Percentiles rank a stretch among this genome's conserved stretches.
phyloP scores from a whole-genome alignment of 768 basidiomycete species.

The Suillus occidentalis region DNA sequence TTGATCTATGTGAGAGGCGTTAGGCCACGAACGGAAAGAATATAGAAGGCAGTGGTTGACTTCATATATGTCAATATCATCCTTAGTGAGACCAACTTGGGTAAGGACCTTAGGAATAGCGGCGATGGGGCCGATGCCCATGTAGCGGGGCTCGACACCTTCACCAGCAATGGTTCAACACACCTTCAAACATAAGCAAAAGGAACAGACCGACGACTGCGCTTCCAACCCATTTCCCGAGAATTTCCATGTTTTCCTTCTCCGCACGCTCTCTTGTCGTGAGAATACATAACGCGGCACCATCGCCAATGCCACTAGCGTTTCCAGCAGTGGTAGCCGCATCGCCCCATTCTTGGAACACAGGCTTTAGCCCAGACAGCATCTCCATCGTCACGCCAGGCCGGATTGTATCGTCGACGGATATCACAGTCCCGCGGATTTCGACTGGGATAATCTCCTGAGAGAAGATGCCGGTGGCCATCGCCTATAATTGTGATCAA shows the following conservation, averaged over 20 bases:
- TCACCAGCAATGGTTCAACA: slow-evolving; percentile 8
- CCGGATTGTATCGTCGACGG: slow-evolving; percentile 86
- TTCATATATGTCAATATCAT: slow-evolving; percentile 78
- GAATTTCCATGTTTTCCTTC: slow-evolving; percentile 70
- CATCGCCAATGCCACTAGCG: slow-evolving; percentile 89
- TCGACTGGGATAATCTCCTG: slow-evolving; percentile 90
- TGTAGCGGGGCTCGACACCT: slow-evolving; percentile 77
- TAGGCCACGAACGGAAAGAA: slow-evolving; percentile 5
- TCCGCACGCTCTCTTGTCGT: slow-evolving; percentile 79
- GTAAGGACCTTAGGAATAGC: slow-evolving; percentile 72
- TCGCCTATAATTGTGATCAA: slow-evolving; percentile 44
- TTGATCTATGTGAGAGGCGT: slow-evolving; percentile 55
- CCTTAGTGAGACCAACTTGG: slow-evolving; percentile 60
- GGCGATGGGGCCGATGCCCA: slow-evolving; percentile 74
- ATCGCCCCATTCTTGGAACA: slow-evolving; percentile 79
- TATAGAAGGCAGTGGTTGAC: slow-evolving; percentile 32
- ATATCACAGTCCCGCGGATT: slow-evolving; percentile 63
- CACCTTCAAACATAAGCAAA: neutral
- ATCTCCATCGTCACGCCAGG: slow-evolving; percentile 78
- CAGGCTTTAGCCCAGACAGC: slow-evolving; percentile 79
- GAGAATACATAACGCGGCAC: slow-evolving; percentile 82
- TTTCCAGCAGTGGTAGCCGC: slow-evolving; percentile 79
- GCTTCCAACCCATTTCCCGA: slow-evolving; percentile 82
- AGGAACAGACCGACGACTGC: slow-evolving; percentile 66
- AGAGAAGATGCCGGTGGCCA: slow-evolving; percentile 69